A percentile compares a stretch with the other conserved stretches of the same genome.
phyloP scores from a whole-genome alignment of 139 green algal species.

The Choricystis sp. region DNA sequence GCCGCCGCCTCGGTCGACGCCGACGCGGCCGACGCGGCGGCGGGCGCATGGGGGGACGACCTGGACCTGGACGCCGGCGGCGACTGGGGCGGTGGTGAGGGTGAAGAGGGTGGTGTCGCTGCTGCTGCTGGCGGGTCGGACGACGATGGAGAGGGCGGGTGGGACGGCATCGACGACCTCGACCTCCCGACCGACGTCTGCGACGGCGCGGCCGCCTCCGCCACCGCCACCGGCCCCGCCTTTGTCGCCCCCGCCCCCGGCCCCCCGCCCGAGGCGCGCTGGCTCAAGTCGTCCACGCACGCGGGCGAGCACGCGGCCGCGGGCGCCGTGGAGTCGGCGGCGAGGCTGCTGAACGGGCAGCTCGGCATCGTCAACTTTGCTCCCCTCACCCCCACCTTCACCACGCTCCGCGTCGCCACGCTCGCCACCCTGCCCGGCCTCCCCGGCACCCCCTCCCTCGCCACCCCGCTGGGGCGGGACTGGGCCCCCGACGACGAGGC shows the following conservation, averaged over 20 bases:
- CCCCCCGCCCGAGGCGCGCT: conserved; percentile 51
- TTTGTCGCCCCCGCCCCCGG: conserved; percentile 73
- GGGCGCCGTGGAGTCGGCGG: conserved; percentile 72
- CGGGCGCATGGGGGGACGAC: conserved; percentile 67
- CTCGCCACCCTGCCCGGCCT: conserved; percentile 50
- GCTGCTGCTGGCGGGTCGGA: conserved; percentile 22
- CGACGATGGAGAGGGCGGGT: conserved; percentile 27
- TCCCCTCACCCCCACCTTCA: conserved; percentile 66
- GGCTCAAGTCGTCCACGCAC: conserved; percentile 61
- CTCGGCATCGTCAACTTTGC: conserved; percentile 81
- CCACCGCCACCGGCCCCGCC: conserved; percentile 6
- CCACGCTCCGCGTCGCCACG: conserved; percentile 62
- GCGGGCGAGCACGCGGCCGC: conserved; percentile 69
- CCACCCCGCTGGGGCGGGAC: conserved; percentile 47
- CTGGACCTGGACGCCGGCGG: conserved; percentile 45
- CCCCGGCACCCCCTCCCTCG: conserved; percentile 34
- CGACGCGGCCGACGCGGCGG: conserved; percentile 43
- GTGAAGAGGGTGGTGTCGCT: background rate
- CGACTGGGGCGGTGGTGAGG: conserved; percentile 19
- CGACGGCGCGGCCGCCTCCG: conserved; percentile 4
- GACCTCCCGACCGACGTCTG: conserved; percentile 55
- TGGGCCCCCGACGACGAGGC: conserved; percentile 37
- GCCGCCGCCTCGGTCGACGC: conserved; percentile 30
- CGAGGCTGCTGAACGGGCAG: conserved; percentile 75
- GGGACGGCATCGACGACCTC: conserved; percentile 75